Evolutionary conservation across 495 filamentous ascomycete species (phyloP), one percentile per base, ranked within the genome.

Genomic region (Tuber aestivum): DNA sequence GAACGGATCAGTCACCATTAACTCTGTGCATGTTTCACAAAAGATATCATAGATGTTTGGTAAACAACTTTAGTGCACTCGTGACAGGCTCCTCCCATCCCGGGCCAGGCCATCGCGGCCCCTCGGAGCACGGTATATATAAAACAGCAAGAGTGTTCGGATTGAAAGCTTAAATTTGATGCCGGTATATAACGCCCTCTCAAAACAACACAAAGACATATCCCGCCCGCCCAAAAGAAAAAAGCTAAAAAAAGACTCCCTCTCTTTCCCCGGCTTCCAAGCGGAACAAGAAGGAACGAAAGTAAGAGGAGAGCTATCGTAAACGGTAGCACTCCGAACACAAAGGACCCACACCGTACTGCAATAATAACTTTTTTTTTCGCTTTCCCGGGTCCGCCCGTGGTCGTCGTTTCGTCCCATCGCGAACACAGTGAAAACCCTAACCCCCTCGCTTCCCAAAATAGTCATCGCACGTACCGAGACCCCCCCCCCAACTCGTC

Each of bases 391-490:
- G 48, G 3, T 12, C 56, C 56, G 18, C n/a, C 12, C 56, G 56
- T 61, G 32, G 32, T 10, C 56, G 56, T 65, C 27, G 56, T 32
- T 16, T 32, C 9, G 56, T 65, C 56, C 32, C n/a, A 12, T 65
- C 2, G 27, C 32, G 56, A 65, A 9, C 56, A 6, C 10, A 10
- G 56, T 32, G 12, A 65, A 65, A 61, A 65, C 56, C 56, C 56
- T 65, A 65, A 65, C 56, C 56, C 56, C 32, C 56, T 27, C 56
- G 32, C 56, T 65, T 65, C 56, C 56, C 56, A 65, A 65, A 65
- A 65, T 65, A 65, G 56, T 14, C 50, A 61, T 61, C 50, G 27
- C 50, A 12, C 32, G n/a, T n/a, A n/a, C n/a, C n/a, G n/a, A n/a
- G n/a, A 61, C 50, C 50, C 45, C 48, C 56, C n/a, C 50, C n/a